Percentiles rank a stretch among this genome's conserved stretches.
Conservation (phyloP, 164 flowering plant genomes). For the Cinnamomum micranthum region DNA sequence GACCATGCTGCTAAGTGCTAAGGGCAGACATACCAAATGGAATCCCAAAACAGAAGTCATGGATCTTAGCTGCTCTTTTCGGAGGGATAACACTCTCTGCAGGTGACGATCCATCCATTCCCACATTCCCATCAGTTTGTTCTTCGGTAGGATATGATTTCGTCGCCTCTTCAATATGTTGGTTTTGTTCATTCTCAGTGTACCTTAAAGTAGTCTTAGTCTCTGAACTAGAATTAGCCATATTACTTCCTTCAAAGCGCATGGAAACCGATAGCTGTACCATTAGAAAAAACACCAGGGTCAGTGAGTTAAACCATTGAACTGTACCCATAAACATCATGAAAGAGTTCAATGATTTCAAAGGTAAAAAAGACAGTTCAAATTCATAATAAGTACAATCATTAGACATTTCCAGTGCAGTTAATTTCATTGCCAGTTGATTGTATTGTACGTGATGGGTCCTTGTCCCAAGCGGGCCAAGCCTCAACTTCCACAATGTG, state of each 20-base stretch:
- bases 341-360: neutral
- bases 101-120: constrained; percentile 16
- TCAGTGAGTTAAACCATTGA: neutral
- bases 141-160: constrained; percentile 29
- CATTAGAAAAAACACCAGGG: neutral
- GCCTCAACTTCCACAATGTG: no score
- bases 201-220: constrained; percentile 24
- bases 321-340: neutral
- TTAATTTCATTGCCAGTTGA: no score
- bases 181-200: constrained; percentile 28
- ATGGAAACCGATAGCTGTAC: constrained; percentile 41
- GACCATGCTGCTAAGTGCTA: neutral
- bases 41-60: constrained; percentile 90
- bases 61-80: constrained; percentile 65
- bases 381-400: neutral
- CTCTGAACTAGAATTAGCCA: constrained; percentile 28
- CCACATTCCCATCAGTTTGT: constrained; percentile 25
- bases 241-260: constrained; percentile 40
- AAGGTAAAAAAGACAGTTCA: neutral
- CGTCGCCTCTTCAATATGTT: constrained; percentile 21
- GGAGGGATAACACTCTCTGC: constrained; percentile 25
- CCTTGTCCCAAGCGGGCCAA: no score
- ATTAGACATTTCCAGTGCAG: neutral
- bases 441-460: no score
- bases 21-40: constrained; percentile 64